Percentiles rank a stretch among this genome's conserved stretches.
Evolutionary conservation across 2,329 filamentous ascomycete genomes (phyloP).

Genomic region (Thelonectria olida): DNA sequence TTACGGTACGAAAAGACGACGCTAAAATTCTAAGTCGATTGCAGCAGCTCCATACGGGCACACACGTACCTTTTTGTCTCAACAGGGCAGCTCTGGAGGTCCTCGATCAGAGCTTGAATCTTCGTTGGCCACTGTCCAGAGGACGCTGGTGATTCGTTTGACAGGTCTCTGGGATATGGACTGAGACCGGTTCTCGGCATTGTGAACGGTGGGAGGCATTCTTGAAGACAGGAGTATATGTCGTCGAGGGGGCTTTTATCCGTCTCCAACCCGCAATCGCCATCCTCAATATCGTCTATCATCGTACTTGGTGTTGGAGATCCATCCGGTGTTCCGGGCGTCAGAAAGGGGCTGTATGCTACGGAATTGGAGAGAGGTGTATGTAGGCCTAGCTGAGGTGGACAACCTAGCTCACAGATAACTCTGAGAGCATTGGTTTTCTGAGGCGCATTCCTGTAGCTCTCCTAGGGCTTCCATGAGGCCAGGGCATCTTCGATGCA

Average conservation of each 20-base stretch:
- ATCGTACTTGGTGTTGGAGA: background rate
- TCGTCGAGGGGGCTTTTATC: background rate
- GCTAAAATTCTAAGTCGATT: background rate
- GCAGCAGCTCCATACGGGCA: background rate
- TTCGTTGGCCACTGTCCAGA: background rate
- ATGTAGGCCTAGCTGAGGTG: background rate
- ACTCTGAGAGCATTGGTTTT: slow-evolving; percentile 3
- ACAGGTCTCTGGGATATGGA: background rate
- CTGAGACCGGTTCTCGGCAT: background rate
- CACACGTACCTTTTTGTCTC: background rate
- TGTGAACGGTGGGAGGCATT: background rate
- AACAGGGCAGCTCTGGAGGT: background rate
- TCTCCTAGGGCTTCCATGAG: background rate
- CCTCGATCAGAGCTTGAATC: background rate
- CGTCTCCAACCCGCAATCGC: background rate
- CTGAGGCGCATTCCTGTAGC: background rate
- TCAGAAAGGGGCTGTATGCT: background rate
- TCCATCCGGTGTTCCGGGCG: background rate
- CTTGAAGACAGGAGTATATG: background rate
- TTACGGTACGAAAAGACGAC: background rate
- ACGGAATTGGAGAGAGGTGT: background rate
- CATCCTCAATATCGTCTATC: background rate
- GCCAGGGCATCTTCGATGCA: background rate
- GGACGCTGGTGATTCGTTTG: background rate
- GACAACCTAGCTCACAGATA: background rate